A percentile compares a stretch with the other conserved stretches of the same genome.
phyloP scores from a whole-genome alignment of 2,329 filamentous ascomycete species.

The Grosmannia clavigera region DNA sequence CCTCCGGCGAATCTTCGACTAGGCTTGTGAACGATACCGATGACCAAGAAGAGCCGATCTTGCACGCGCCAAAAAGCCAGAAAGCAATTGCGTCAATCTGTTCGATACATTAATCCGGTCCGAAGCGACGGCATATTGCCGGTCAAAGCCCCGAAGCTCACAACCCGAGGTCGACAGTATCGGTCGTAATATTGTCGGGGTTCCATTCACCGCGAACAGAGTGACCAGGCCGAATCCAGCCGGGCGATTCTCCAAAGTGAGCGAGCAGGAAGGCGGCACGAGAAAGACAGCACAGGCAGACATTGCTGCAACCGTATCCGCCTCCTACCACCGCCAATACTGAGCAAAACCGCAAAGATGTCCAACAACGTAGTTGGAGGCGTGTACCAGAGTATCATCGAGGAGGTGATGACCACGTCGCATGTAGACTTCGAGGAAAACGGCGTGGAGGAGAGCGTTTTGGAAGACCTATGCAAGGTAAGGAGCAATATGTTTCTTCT shows the following conservation, averaged over 20 bases:
- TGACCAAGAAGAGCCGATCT: not conserved
- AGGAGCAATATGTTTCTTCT: slow-evolving; percentile 24
- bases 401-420: slow-evolving; percentile 84
- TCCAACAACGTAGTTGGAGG: slow-evolving; percentile 53
- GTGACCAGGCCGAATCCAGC: not conserved
- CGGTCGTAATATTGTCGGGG: no score
- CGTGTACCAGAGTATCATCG: slow-evolving; percentile 68
- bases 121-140: not conserved
- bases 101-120: no score
- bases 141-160: not conserved
- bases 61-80: not conserved
- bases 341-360: slow-evolving; percentile 24
- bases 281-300: not conserved
- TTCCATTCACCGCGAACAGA: not conserved
- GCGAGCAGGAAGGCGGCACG: not conserved
- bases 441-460: slow-evolving; percentile 74
- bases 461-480: slow-evolving; percentile 82
- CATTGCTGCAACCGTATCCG: not conserved
- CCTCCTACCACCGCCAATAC: not conserved
- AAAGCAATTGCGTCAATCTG: not conserved
- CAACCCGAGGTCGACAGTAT: not conserved
- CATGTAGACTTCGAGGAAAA: slow-evolving; percentile 94
- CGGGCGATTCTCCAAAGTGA: not conserved
- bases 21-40: not conserved
- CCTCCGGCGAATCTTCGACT: not conserved